Percentiles rank a stretch among this genome's conserved stretches.
Conservation (phyloP, 768 basidiomycete species). For the Chlorophyllum brunneum region DNA sequence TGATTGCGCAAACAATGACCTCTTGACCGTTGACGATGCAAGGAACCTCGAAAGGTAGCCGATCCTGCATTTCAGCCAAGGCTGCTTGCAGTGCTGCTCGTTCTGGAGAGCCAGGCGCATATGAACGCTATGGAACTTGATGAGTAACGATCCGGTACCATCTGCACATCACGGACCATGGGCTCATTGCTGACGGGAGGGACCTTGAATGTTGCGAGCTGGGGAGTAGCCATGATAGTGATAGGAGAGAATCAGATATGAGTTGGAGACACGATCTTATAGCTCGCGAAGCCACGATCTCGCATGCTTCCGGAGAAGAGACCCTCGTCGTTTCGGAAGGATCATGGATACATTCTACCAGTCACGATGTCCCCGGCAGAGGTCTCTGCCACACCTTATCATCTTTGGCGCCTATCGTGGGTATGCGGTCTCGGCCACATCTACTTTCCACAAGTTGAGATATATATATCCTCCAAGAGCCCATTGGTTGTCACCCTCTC, state of each 20-base stretch:
- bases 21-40: slow-evolving; percentile 88
- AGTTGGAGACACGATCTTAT: background rate
- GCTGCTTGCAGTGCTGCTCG: slow-evolving; percentile 69
- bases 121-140: slow-evolving; percentile 50
- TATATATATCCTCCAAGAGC: too few species aligned
- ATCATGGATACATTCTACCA: background rate
- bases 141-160: background rate
- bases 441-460: too few species aligned
- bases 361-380: background rate
- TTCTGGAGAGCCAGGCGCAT: slow-evolving; percentile 77
- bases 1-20: slow-evolving; percentile 37
- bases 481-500: too few species aligned
- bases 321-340: background rate
- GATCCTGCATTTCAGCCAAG: slow-evolving; percentile 73
- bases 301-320: background rate
- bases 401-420: background rate
- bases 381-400: background rate
- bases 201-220: slow-evolving; percentile 83
- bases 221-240: slow-evolving; percentile 59
- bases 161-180: slow-evolving; percentile 54
- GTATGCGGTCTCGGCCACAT: background rate
- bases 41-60: slow-evolving; percentile 89
- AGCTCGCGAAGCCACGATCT: background rate
- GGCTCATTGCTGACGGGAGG: slow-evolving; percentile 91
- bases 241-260: slow-evolving; percentile 4